These are phyloP conservation scores for Paramecium biaurelia DNA, from an alignment of 73 alveolate species.

Conservation along the genomic window DNA sequence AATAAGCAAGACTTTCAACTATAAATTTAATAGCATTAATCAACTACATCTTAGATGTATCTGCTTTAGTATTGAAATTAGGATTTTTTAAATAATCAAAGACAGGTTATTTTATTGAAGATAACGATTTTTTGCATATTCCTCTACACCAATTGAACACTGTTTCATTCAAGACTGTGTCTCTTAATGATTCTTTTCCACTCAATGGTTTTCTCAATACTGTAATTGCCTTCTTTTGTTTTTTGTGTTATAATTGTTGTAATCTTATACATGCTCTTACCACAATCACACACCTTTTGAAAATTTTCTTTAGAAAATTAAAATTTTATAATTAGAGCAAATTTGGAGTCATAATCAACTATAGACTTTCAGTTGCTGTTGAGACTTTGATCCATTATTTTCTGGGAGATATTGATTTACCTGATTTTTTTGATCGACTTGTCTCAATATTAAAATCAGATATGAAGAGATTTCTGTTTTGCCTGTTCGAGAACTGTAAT, in stretches of 20 bases:
- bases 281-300: not conserved
- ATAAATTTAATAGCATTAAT: not conserved
- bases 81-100: slow-evolving; percentile 14
- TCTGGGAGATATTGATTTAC: not conserved
- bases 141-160: not conserved
- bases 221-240: not conserved
- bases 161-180: not conserved
- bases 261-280: not conserved
- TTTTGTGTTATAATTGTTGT: not conserved
- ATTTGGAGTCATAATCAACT: not conserved
- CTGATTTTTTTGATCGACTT: not conserved
- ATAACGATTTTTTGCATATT: not conserved
- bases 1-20: not conserved
- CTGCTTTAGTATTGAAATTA: not conserved
- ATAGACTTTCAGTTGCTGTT: not conserved
- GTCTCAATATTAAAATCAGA: not conserved
- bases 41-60: not conserved
- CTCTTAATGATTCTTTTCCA: not conserved
- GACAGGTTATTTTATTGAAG: not conserved
- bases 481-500: not conserved
- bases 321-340: not conserved
- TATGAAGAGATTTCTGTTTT: not conserved
- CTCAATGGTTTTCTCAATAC: not conserved
- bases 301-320: not conserved
- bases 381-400: not conserved